Base-by-base conservation (phyloP, 2,329 filamentous ascomycete genomes). In the Neurospora crassa region DNA sequence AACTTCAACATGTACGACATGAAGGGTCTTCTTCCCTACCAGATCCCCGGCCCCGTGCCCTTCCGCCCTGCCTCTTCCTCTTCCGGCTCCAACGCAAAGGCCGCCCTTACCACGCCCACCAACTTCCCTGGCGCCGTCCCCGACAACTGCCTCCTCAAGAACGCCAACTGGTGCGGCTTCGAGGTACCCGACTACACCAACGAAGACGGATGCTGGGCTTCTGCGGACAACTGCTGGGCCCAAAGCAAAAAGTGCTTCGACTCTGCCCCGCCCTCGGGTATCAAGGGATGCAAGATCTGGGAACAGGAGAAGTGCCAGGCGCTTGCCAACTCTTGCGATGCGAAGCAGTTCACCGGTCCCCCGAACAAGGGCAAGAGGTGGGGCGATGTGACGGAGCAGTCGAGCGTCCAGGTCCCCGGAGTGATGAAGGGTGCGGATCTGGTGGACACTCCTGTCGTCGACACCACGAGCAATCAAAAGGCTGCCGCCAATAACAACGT, bases 101-200 rank as follows among this genome's bases (percentile, higher is more conserved):
- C 72, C 34, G 59, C 71, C 4, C 70, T 67, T n/a, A 67, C 71
- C 42, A 68, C 68, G 2, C 67, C 71, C 74, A 80, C 40, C 41
- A 47, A 63, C 2, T 70, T 76, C 3, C 81, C 84, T 53, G 89
- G 88, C 14, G 79, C 84, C 14, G 82, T 88, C 69, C 90, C 90
- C 0, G 70, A 76, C 1, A 81, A 83, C 75, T 91, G 88, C 77
- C 81, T 92, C 45, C 77, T 90, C 72, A 87, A 88, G 77, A 92
- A 92, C 77, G 90, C 83, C 72, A 92, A 93, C 81, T 93, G 90
- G 91, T 92, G 89, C 79, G 90, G 85, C 69, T 82, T 84, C 72
- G 86, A 91, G 76, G 83, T 92, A 1, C 78, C 85, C 0, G 76
- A 80, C 10, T 92, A 91, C 81, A 81, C 80, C 5, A 81, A 82